Evolutionary conservation across 495 filamentous ascomycete species (phyloP), one percentile per base, ranked within the genome.

Genomic region (Aspergillus cavernicola): DNA sequence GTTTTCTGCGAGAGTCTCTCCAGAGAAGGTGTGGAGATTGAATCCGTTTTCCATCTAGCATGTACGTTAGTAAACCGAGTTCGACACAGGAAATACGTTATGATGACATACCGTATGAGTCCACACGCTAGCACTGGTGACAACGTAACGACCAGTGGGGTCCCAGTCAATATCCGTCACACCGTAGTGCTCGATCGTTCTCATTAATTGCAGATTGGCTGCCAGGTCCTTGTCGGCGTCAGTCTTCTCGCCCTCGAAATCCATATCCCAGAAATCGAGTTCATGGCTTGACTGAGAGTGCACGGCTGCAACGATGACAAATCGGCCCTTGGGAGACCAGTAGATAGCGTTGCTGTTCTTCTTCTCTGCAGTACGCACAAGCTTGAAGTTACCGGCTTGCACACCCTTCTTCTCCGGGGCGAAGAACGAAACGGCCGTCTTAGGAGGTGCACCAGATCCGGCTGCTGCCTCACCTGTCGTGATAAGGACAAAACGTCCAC

Each of bases 291-390:
- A 87, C 65, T 89, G 85, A 52, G 89, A 95, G 75, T 89, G 85
- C 12, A 98, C 87, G 2, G 93, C 93, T 19, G 89, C 93, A 12
- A 98, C 83, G 36, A 96, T 82, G 38, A 96, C 91, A 64, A 98
- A 97, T 15, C 93, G 84, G 13, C 93, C 93, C 76, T 88, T 90
- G 12, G 93, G 93, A n/a, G 90, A 95, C 93, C 93, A 98, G 83
- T 96, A 96, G 64, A 98, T 97, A 47, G 88, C 95, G 64, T 98
- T 98, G 80, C 85, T 95, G 70, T 91, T 98, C 81, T 96, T 97
- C 84, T 96, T 96, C 59, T 98, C 93, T 18, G 95, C 78, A 0
- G 90, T 97, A 36, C 88, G 84, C 50, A 97, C 84, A 58, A 92
- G 87, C 78, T 89, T 93, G 80, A 96, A 98, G 78, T 95, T 96